phyloP scores from a whole-genome alignment of 179 eudicot species.

The Pouteria campechiana region DNA sequence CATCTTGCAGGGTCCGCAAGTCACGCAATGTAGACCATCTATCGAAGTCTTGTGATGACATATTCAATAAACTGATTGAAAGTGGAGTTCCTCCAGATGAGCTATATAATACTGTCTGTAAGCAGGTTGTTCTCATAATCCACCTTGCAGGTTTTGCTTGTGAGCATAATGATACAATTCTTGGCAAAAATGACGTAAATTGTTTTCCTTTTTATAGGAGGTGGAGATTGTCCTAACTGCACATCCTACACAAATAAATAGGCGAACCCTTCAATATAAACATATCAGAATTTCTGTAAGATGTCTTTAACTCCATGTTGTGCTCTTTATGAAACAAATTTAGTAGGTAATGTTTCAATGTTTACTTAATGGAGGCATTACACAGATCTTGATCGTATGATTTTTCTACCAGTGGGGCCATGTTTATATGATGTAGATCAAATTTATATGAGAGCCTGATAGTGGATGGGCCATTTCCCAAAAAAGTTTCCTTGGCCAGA shows the following conservation, averaged over 20 bases:
- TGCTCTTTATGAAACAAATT: too few species aligned
- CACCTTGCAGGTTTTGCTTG: not conserved
- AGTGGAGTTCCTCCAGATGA: constrained; percentile 67
- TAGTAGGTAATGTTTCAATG: too few species aligned
- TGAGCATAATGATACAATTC: too few species aligned
- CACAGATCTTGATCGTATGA: too few species aligned
- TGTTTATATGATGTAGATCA: too few species aligned
- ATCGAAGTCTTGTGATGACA: constrained; percentile 85
- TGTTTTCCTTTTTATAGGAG: constrained; percentile 30
- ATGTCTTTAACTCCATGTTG: constrained; percentile 1
- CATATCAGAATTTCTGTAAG: constrained; percentile 79
- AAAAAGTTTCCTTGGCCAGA: too few species aligned
- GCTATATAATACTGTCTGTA: constrained; percentile 75
- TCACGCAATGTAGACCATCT: constrained; percentile 26
- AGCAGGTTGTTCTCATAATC: constrained; percentile 41
- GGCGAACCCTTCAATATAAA: constrained; percentile 81
- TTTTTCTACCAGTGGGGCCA: too few species aligned
- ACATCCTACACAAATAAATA: constrained; percentile 89
- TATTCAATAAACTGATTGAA: constrained; percentile 60
- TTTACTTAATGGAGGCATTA: too few species aligned
- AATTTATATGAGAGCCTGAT: too few species aligned
- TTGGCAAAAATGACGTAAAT: too few species aligned
- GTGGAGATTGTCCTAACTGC: constrained; percentile 94
- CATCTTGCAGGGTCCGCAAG: constrained; percentile 54
- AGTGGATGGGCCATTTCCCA: too few species aligned